These are phyloP conservation scores for Termitomyces sp. DNA, from an alignment of 768 basidiomycete species.

Conservation along the genomic window DNA sequence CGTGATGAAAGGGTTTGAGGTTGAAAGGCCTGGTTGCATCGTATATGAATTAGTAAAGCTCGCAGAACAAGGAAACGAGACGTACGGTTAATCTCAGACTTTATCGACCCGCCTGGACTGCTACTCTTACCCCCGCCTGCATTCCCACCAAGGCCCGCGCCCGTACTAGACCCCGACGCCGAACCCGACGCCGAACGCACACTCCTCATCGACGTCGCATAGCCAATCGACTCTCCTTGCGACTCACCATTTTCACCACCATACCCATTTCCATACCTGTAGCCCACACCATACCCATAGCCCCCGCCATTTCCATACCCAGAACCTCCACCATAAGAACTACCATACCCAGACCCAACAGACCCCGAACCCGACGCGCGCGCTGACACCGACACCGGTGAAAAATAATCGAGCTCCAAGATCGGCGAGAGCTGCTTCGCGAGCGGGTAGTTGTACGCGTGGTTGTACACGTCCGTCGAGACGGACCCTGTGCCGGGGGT, in stretches of 20 bases:
- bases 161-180: not conserved
- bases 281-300: slow-evolving; percentile 7
- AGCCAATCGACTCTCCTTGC: slow-evolving; percentile 8
- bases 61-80: not conserved
- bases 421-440: slow-evolving; percentile 62
- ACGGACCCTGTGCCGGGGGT: not conserved
- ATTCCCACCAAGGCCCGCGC: not conserved
- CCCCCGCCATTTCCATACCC: slow-evolving; percentile 13
- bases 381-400: slow-evolving; percentile 26
- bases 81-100: slow-evolving; percentile 44
- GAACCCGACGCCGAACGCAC: not conserved
- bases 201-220: slow-evolving; percentile 11
- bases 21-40: slow-evolving; percentile 38
- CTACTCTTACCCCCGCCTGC: slow-evolving; percentile 17
- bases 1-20: slow-evolving; percentile 49
- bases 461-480: slow-evolving; percentile 29
- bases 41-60: not conserved
- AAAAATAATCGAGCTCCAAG: slow-evolving; percentile 59
- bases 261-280: slow-evolving; percentile 14
- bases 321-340: too few species aligned
- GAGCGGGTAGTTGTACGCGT: slow-evolving; percentile 35
- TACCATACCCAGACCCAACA: not conserved
- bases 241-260: slow-evolving; percentile 10
- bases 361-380: not conserved
- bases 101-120: slow-evolving; percentile 30